Evolutionary conservation across 129 eudicot species (phyloP), one percentile per base, ranked within the genome.

Genomic region (Arctium minus): DNA sequence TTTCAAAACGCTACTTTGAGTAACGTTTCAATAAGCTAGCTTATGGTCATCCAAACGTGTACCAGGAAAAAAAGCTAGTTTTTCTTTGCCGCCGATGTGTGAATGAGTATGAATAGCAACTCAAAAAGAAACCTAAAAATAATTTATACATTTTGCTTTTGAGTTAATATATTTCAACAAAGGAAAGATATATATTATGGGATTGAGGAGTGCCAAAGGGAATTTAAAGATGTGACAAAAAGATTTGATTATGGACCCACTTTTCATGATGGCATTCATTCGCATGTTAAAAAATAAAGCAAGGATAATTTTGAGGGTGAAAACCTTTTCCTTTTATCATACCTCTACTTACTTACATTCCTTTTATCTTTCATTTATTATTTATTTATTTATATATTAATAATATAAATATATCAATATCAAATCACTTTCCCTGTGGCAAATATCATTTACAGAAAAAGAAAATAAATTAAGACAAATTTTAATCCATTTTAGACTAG

Each of bases 201-300:
- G 9, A 17, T 17, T 60, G 22, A 17, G 68, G 80, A 70, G 92
- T 83, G 75, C 89, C 87, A 53, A 81, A 81, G 75, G 76, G 88
- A 86, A 86, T 86, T 84, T 79, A 71, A 42, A 81, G 90, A 88
- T 76, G 84, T 76, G 79, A 87, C 87, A 81, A 81, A 80, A 86
- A 88, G 82, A 80, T 29, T 73, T 84, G 10, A 70, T 48, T n/a
- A 27, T 70, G 79, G 83, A 65, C 80, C 85, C 89, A 69, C 65
- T 77, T 31, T 32, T 4, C 64, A 85, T 81, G 67, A 89, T 91
- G 86, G 44, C 83, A 73, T 80, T 89, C 83, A 73, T 80, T 89
- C 83, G 44, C 83, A 76, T 80, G 86, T 80, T 79, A 83, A 46
- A 80, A 33, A 74, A 56, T 79, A 85, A 85, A 85, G 93, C 72